Base-by-base conservation (phyloP, 768 basidiomycete genomes). In the Phylloporus sp. region DNA sequence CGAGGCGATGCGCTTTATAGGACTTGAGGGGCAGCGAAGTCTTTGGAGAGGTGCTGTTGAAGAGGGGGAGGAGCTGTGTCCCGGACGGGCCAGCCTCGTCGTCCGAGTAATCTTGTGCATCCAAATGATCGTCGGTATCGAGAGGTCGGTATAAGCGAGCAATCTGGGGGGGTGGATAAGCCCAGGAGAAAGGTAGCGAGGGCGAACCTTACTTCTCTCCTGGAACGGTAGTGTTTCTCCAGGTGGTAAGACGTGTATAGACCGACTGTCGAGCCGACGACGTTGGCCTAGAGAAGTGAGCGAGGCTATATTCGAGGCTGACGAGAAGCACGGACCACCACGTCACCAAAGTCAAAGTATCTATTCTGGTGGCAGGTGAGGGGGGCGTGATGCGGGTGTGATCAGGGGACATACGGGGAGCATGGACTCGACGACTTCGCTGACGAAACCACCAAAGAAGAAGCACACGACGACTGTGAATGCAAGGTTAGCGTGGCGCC, bases 351-450 rank as follows among this genome's bases (percentile, higher is more conserved):
- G 42, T 90, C 77, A 58, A 92, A 88, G 44, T 76, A 70, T 61
- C 86, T 86, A 59, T 80, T 74, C 85, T 89, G 45, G 35, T 15
- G 36, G 22, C 24, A 35, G 13, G 18, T 50, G 44, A 49, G 54
- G 17, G n/a, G 44, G 18, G 27, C 17, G 27, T 31, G 18, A 43
- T 22, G 22, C 22, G 21, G 9, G 28, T 33, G 23, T 15, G 23
- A 28, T 26, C 35, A 8, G 11, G 6, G 24, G 66, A 66, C 72
- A 39, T 54, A 81, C 90, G 43, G 90, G 88, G 42, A 92, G 69
- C 59, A 84, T 58, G 5, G 85, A 82, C 62, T 90, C 89, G 1
- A 92, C 84, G 49, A 91, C 64, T 66, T 92, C 90, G 63, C 85
- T 90, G 21, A 90, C 58, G 43, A 92, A 73, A 1, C 87, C 88